Conservation (phyloP, 345 rosid species). For the Rhizophora apiculata region DNA sequence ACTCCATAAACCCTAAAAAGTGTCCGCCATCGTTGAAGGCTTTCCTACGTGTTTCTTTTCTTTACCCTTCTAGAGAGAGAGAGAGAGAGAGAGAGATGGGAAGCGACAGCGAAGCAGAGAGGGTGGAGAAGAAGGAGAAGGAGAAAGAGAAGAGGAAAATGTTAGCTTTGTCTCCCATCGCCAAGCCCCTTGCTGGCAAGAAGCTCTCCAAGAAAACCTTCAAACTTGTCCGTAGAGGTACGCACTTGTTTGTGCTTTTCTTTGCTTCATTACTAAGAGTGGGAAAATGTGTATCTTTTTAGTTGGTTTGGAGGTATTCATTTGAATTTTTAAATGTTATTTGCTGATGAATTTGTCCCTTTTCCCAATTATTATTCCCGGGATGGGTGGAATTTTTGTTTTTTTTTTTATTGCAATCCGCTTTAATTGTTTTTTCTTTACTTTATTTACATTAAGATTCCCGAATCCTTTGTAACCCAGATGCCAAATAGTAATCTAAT, state of each 20-base stretch:
- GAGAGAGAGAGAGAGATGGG: constrained; percentile 47
- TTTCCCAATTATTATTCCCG: not conserved
- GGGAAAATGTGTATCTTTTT: not conserved
- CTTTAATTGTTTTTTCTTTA: not conserved
- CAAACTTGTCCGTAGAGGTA: constrained; percentile 89
- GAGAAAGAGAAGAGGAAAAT: constrained; percentile 63
- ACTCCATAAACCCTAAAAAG: constrained; percentile 7
- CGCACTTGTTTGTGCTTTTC: not conserved
- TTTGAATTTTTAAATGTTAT: not conserved
- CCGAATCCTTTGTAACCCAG: not conserved
- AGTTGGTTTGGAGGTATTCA: not conserved
- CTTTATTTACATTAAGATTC: not conserved
- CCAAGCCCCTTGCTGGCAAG: constrained; percentile 91
- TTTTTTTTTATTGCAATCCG: not conserved
- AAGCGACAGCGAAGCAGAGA: constrained; percentile 78
- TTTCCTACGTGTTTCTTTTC: not conserved
- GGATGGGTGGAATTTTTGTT: too few species aligned
- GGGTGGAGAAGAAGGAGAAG: constrained; percentile 43
- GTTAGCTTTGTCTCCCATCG: constrained; percentile 68
- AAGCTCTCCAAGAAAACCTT: constrained; percentile 78
- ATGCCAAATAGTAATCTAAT: not conserved
- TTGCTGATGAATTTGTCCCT: not conserved
- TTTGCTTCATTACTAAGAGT: not conserved
- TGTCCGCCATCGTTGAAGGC: not conserved
- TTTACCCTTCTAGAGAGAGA: not conserved